Base-by-base conservation (phyloP, 1,284 basidiomycete genomes). In the Malassezia vespertilionis region DNA sequence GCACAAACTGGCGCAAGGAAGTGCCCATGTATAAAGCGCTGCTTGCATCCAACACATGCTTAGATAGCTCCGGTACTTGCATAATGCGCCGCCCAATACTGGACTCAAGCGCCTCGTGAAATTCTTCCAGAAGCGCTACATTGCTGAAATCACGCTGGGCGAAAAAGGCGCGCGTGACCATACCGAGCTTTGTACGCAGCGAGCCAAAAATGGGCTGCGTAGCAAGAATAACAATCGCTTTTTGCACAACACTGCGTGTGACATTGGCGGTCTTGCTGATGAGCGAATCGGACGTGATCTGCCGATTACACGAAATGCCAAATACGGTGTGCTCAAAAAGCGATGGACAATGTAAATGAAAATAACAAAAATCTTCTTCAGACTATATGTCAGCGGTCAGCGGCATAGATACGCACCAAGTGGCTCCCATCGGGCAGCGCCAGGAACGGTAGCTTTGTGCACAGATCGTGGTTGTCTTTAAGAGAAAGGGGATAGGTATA, bases 361-460 rank as follows among this genome's bases (percentile, higher is more conserved):
- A 99, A 73, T 95, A 96, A 3, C 84, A 89, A 69, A 95, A 97
- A 69, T 97, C 91, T 74, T 97, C 91, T 23, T 82, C 76, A 54
- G 83, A 86, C 84, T 87, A 67, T 6, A n/a, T 31, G 8, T 18
- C 33, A 40, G 27, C 30, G 21, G 34, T 43, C 9, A 42, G 34
- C 26, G 11, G 7, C 7, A n/a, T 23, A 8, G 9, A n/a, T 7
- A 49, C 56, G 55, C 61, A 89, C 86, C 56, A 96, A 72, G 73
- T 99, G 91, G 11, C 90, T 89, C 22, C 91, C 91, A 63, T 99
- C 93, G 0, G 91, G 91, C 17, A 99, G 77, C 0, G 91, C 93
- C n/a, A 97, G 77, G 74, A 99, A 97, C 0, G 91, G 91, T 15
- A 99, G 75, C 85, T 58, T 53, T 14, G 42, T 50, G 33, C 58